These are phyloP conservation scores for Pugionium dolabratum DNA, from an alignment of 345 rosid genomes.

Conservation along the genomic window DNA sequence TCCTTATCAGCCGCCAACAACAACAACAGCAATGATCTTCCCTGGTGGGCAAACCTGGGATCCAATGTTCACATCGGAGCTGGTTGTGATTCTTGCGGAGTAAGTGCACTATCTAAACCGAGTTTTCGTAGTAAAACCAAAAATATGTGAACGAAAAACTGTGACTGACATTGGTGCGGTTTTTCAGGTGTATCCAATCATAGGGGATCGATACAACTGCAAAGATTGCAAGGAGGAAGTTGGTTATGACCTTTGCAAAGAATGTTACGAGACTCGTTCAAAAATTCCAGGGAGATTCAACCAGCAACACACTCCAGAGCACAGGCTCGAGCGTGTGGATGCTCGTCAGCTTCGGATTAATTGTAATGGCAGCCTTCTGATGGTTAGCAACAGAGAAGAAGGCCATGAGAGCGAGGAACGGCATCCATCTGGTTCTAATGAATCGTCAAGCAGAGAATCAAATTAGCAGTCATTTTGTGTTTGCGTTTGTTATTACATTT, in stretches of 20 bases:
- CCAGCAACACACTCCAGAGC: conserved; percentile 86
- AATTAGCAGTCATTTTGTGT: too few relatives aligned
- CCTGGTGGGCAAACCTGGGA: conserved; percentile 34
- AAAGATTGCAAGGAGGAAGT: conserved; percentile 57
- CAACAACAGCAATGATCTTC: conserved; percentile 19
- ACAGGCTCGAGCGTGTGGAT: conserved; percentile 46
- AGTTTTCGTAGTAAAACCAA: neutral
- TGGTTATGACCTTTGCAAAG: conserved; percentile 89
- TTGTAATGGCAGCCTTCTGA: too few relatives aligned
- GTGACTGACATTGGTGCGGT: neutral
- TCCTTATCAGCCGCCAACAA: conserved; percentile 15
- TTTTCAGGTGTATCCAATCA: conserved; percentile 65
- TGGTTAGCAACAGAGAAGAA: too few relatives aligned
- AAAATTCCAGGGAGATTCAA: conserved; percentile 83
- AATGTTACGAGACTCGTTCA: conserved; percentile 59
- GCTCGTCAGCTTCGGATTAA: neutral
- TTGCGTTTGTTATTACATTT: too few relatives aligned
- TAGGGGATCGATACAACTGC: conserved; percentile 76
- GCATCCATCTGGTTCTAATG: too few relatives aligned
- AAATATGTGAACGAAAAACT: neutral
- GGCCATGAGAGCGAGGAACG: too few relatives aligned
- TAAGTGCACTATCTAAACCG: conserved; percentile 23
- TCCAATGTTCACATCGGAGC: conserved; percentile 41
- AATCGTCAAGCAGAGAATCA: too few relatives aligned
- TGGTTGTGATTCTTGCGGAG: conserved; percentile 84